Evolutionary conservation across 768 basidiomycete species (phyloP).

Genomic region (Chalciporus pseudorubinellus): DNA sequence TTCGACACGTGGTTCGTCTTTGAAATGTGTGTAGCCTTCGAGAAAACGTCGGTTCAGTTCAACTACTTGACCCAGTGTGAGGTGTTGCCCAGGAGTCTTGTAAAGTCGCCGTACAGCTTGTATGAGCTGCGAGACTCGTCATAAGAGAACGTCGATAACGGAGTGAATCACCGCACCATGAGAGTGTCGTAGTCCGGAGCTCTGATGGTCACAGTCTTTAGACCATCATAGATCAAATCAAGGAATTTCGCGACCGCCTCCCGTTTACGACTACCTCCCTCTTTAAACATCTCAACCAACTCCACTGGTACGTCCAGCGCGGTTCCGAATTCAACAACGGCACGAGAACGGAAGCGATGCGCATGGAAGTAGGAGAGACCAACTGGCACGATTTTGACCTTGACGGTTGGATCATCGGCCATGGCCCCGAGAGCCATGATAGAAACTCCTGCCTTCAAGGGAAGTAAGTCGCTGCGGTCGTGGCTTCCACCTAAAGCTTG

Average conservation of each 20-base stretch:
- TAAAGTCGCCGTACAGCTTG: slow-evolving; percentile 94
- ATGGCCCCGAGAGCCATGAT: slow-evolving; percentile 98
- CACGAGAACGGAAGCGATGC: slow-evolving; percentile 90
- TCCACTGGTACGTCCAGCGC: slow-evolving; percentile 91
- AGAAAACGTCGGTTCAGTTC: slow-evolving; percentile 91
- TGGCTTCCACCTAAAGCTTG: slow-evolving; percentile 84
- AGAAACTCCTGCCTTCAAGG: slow-evolving; percentile 95
- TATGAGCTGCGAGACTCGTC: slow-evolving; percentile 59
- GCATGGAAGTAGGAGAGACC: slow-evolving; percentile 74
- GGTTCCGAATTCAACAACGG: slow-evolving; percentile 94
- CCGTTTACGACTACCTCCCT: slow-evolving; percentile 83
- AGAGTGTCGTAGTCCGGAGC: slow-evolving; percentile 97
- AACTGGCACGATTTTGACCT: slow-evolving; percentile 91
- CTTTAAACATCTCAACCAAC: slow-evolving; percentile 84
- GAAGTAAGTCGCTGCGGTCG: slow-evolving; percentile 93
- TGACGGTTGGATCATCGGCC: slow-evolving; percentile 81
- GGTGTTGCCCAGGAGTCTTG: slow-evolving; percentile 89
- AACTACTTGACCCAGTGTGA: slow-evolving; percentile 93
- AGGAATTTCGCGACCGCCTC: slow-evolving; percentile 88
- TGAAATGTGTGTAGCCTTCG: slow-evolving; percentile 89
- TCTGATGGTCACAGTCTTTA: slow-evolving; percentile 94
- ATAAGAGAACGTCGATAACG: neutral
- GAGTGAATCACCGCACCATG: slow-evolving; percentile 61
- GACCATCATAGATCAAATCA: slow-evolving; percentile 85
- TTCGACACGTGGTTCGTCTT: slow-evolving; percentile 87